A percentile compares a stretch with the other conserved stretches of the same genome.
phyloP scores from a whole-genome alignment of 2,329 filamentous ascomycete species.

The Trematosphaeria pertusa region DNA sequence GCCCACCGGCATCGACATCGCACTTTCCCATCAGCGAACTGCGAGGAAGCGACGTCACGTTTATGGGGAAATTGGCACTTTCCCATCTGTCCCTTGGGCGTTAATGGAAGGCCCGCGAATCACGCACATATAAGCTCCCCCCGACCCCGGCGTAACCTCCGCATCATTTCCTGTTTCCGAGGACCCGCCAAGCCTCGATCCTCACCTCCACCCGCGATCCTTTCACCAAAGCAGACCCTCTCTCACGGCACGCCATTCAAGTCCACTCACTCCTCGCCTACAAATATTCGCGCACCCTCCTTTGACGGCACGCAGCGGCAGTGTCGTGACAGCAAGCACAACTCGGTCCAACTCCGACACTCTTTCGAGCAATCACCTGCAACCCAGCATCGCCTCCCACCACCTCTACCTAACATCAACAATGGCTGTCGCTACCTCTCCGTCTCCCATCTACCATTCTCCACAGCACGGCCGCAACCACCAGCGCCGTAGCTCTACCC shows the following conservation, averaged over 20 bases:
- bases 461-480: constrained; percentile 21
- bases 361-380: no score
- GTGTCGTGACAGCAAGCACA: no score
- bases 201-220: constrained; percentile 31
- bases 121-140: constrained; percentile 2
- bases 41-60: constrained; percentile 25
- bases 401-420: constrained; percentile 12
- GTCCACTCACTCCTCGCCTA: constrained; percentile 1
- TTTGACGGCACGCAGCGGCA: no score
- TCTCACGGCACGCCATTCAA: no score
- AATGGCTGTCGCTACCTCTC: constrained; percentile 30
- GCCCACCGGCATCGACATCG: not conserved
- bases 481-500: constrained; percentile 34
- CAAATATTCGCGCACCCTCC: no score
- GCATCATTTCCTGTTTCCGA: constrained; percentile 33
- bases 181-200: constrained; percentile 29
- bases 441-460: constrained; percentile 30
- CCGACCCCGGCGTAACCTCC: constrained; percentile 14
- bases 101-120: constrained; percentile 13
- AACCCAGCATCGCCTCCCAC: no score
- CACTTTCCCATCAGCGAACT: constrained; percentile 8
- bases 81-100: constrained; percentile 19
- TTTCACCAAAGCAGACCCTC: no score
- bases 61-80: constrained; percentile 27
- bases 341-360: no score